phyloP scores from a whole-genome alignment of 202 grass and related monocot genomes.

The Musa balbisiana region DNA sequence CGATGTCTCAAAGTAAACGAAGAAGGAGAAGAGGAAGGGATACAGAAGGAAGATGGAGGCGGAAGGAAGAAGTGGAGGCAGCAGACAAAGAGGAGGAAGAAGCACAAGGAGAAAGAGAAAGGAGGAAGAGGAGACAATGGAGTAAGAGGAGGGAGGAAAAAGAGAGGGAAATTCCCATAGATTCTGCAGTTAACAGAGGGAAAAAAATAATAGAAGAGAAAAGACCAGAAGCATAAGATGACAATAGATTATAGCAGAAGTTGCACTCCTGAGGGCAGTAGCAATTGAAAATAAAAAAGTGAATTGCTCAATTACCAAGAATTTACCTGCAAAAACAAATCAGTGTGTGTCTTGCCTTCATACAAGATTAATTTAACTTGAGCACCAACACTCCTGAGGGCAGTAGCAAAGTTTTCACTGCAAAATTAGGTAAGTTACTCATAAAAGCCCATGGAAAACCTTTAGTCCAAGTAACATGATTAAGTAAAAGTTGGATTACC shows the following conservation, averaged over 20 bases:
- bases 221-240: neutral
- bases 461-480: slow-evolving; percentile 1
- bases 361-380: slow-evolving; percentile 74
- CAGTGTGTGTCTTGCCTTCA: slow-evolving; percentile 95
- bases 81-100: no score
- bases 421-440: slow-evolving; percentile 29
- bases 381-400: slow-evolving; percentile 56
- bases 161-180: no score
- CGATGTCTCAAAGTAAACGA: neutral
- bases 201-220: neutral
- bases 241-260: neutral
- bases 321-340: slow-evolving; percentile 88
- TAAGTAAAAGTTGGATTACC: no score
- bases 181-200: no score
- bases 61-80: no score
- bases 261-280: no score
- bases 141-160: no score
- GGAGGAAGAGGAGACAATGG: no score
- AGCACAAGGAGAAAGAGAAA: no score
- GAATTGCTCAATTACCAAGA: neutral
- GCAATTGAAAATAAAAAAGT: neutral
- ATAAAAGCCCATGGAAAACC: slow-evolving; percentile 14
- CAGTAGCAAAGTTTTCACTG: slow-evolving; percentile 62
- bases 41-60: no score
- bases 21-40: no score